Base-by-base conservation (phyloP, 164 flowering plant species). In the Aristolochia californica region DNA sequence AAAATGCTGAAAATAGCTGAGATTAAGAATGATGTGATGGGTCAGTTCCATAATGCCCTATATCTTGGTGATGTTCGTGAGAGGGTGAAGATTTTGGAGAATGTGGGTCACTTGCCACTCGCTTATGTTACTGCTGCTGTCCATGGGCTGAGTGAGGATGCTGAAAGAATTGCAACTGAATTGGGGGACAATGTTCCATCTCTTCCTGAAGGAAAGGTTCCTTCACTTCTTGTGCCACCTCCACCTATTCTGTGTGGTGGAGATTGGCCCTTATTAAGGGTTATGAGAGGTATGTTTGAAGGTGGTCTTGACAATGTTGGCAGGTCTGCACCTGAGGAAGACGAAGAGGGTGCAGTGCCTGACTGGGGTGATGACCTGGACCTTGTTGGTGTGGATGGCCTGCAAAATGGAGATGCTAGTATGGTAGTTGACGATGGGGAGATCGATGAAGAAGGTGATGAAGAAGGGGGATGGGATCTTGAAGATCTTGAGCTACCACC, bases 1-100 rank as follows among this genome's bases (percentile, higher is more conserved):
- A 91, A 91, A 61, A 88, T 91, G 97, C 69, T 89, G 74, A 87
- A 77, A 59, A 87, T 89, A 63, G 95, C 90, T 11, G 95, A 90
- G 69, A 82, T 85, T 0, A 85, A 84, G 74, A 82, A 87, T 71
- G 97, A 89, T 61, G 83, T 85, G 16, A 90, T 90, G 97, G 95
- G 97, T 50, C 95, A 87, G 61, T 90, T 87, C 63, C 97, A 90
- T 45, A 84, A 90, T 74, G 83, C 96, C 12, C 67, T 91, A n/a
- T 88, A 91, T 62, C 65, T 88, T 44, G 97, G 97, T 68, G 90
- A 91, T 70, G 66, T 85, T 17, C 59, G 56, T n/a, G 91, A 91
- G 77, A 85, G 97, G 12, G 77, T 90, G 55, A 84, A 82, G 67
- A 80, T 90, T 43, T 70, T 90, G 73, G 93, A 83, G 67, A 81